Evolutionary conservation across 306 rosid genomes (phyloP), one percentile per base, ranked within the genome.

Genomic region (Medicago lupulina): DNA sequence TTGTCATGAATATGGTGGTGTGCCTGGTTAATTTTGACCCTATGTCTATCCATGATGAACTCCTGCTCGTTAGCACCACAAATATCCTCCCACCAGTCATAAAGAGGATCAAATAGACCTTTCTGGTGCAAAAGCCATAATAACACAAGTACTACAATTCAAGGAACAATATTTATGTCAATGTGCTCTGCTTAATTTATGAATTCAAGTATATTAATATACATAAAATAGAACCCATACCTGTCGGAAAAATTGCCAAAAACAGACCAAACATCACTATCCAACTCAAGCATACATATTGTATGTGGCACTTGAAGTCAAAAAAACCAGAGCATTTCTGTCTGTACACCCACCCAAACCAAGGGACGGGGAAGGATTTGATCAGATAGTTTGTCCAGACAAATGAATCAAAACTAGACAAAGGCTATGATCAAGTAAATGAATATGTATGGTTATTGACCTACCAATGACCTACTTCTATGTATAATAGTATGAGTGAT

Each of bases 211-310:
- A 74, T 41, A 34, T 19, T 54, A 4, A 12, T 23, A 64, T 39
- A 57, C 55, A 57, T 65, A 21, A 73, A 72, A 39, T 69, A 63
- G 40, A 59, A 76, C 46, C 11, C 72, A 65, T 82, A 94, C 99
- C 97, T 69, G 91, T 84, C 0, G 96, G 96, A 68, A 90, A 86
- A 64, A 85, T 90, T 76, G 96, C 90, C 83, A 92, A 82, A 86
- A 90, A 64, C 41, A 92, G 63, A 82, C 96, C 96, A 63, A 92
- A 90, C 88, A 92, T 69, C 85, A 90, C 38, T 17, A 92, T 31
- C 99, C 97, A 95, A 80, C 92, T 89, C 91, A 90, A 76, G 82
- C 99, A 95, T 85, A 90, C 68, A 17, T 95, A 92, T 55, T 95
- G 97, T 66, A 92, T 82, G 84, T 95, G 97, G 83, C 99, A 95